phyloP scores from a whole-genome alignment of 2,329 filamentous ascomycete species.

The Herpotrichia juniperi region DNA sequence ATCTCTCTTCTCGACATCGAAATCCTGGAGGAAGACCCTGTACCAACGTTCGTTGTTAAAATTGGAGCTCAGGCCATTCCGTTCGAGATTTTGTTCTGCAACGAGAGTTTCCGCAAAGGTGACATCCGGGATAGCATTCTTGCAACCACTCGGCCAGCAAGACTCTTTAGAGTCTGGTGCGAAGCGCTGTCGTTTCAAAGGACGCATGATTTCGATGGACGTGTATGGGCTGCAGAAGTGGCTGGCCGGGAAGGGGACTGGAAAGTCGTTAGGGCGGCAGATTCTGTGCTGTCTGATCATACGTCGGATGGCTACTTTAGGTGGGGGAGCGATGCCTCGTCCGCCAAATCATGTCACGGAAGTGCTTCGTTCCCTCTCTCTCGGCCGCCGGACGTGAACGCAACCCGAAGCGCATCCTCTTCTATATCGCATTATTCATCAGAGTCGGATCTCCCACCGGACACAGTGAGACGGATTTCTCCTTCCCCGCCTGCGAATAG shows the following conservation, averaged over 20 bases:
- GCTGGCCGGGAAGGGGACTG: slow-evolving; percentile 18
- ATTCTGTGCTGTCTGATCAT: too few relatives aligned
- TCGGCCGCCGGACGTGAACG: too few relatives aligned
- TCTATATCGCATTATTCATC: too few relatives aligned
- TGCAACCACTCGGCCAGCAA: slow-evolving; percentile 14
- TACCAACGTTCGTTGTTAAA: slow-evolving; percentile 31
- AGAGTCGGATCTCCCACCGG: too few relatives aligned
- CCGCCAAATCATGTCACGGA: too few relatives aligned
- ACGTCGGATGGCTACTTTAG: too few relatives aligned
- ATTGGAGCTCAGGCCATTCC: slow-evolving; percentile 10
- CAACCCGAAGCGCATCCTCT: too few relatives aligned
- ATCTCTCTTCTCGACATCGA: slow-evolving; percentile 23
- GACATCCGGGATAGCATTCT: slow-evolving; percentile 13
- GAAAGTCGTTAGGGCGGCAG: slow-evolving; percentile 23
- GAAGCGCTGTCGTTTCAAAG: slow-evolving; percentile 20
- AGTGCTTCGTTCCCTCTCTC: too few relatives aligned
- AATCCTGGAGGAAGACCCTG: slow-evolving; percentile 24
- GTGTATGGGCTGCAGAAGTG: slow-evolving; percentile 23
- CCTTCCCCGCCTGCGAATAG: background rate
- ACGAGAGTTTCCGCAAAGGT: slow-evolving; percentile 25
- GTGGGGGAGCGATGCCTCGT: too few relatives aligned
- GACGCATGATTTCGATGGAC: slow-evolving; percentile 19
- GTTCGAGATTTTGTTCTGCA: slow-evolving; percentile 29
- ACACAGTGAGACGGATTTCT: background rate
- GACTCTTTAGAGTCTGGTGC: slow-evolving; percentile 35